Evolutionary conservation across 106 monocot genomes (phyloP), one percentile per base, ranked within the genome.

Genomic region (Amphibolis antarctica): DNA sequence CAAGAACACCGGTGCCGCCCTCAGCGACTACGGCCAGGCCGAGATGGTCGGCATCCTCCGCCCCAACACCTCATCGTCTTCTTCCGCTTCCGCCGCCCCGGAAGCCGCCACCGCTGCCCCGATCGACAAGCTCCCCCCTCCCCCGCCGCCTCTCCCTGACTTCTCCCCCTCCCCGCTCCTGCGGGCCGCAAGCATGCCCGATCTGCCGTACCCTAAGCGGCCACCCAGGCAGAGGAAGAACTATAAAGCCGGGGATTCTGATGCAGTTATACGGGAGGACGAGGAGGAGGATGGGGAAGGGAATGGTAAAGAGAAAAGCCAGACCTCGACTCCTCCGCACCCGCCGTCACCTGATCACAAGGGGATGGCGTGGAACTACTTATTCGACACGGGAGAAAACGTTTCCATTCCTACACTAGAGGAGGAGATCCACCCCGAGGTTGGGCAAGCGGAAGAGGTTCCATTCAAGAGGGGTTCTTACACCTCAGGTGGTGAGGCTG

Each of bases 1-100:
- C 28, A 81, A 78, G 64, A 77, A 82, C 82, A 82, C 82, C 52
- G 92, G 92, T 59, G 81, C 84, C 19, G 86, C 92, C 19, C 79
- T 88, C 46, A 73, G 61, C 52, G 87, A 87, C 69, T 92, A 65
- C 71, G 87, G 66, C 12, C 83, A 86, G 30, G 67, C 72, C 50
- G 89, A 86, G 69, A 48, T 59, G 25, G 44, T 44, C 12, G 64
- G 44, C 58, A 13, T 42, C 42, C 55, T 50, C 9, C 42, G 22
- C 55, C 23, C 48, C 51, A 31, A 26, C 28, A 5, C 25, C 65
- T 6, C 30, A 53, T 48, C 56, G 44, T 12, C 43, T 6, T 9
- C 59, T 49, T n/a, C 70, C 26, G 28, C 63, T 46, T 14, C 51
- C 53, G 48, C 9, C 29, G 10, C 27, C 12, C 9, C 30, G 15